Evolutionary conservation across 306 rosid species (phyloP).

Genomic region (Pachyrhizus erosus): DNA sequence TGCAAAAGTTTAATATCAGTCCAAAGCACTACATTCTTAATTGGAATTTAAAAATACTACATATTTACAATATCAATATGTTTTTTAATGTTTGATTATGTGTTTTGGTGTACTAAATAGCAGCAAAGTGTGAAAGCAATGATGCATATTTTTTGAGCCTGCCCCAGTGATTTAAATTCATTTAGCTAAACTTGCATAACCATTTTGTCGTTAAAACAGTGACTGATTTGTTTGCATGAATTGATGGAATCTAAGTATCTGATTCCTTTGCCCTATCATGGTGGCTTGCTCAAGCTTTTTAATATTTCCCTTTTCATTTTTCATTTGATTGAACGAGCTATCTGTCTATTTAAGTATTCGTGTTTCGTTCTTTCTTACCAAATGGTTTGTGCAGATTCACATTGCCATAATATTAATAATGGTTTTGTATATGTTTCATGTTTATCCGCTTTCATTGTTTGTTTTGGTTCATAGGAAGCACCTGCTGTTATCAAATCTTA

Average conservation of each 20-base stretch:
- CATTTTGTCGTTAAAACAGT: background rate
- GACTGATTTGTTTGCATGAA: slow-evolving; percentile 23
- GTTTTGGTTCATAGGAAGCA: slow-evolving; percentile 63
- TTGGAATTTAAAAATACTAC: slow-evolving; percentile 20
- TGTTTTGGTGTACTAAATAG: background rate
- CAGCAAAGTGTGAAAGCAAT: background rate
- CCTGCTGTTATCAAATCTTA: slow-evolving; percentile 89
- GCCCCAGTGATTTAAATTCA: background rate
- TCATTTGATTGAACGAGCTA: slow-evolving; percentile 3
- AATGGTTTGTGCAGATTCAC: slow-evolving; percentile 19
- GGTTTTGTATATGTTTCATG: slow-evolving; percentile 12
- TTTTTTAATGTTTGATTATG: background rate
- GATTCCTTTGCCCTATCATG: background rate
- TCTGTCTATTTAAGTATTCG: slow-evolving; percentile 29
- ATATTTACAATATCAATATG: background rate
- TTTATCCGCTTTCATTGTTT: slow-evolving; percentile 5
- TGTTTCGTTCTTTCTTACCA: slow-evolving; percentile 24
- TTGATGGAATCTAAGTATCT: slow-evolving; percentile 5
- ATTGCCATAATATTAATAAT: slow-evolving; percentile 2
- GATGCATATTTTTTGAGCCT: slow-evolving; percentile 25
- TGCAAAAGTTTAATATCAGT: background rate
- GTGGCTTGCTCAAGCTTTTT: slow-evolving; percentile 19
- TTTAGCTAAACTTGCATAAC: background rate
- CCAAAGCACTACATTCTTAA: background rate
- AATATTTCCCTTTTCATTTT: background rate